Conservation (phyloP, 768 basidiomycete genomes). For the Suillus subluteus region DNA sequence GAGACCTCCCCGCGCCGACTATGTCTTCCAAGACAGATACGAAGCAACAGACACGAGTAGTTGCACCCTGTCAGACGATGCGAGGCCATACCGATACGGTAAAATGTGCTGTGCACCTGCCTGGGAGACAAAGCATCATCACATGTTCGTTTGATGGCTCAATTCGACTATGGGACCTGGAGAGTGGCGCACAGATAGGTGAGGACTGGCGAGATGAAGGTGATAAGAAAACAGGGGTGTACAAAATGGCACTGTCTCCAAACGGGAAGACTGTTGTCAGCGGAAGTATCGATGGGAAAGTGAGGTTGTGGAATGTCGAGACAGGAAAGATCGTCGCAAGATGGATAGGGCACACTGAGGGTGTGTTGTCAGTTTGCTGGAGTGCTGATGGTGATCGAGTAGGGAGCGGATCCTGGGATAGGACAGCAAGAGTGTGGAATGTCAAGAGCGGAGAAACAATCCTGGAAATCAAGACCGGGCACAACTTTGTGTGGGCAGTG, state of each 20-base stretch:
- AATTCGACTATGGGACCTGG: not conserved
- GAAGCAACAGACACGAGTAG: too few relatives aligned
- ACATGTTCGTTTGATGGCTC: not conserved
- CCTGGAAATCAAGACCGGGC: not conserved
- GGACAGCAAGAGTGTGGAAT: not conserved
- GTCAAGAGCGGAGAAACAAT: not conserved
- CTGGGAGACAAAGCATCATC: not conserved
- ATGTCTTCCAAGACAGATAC: not conserved
- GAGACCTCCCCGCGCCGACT: not conserved
- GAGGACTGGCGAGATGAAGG: not conserved
- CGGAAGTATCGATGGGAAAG: not conserved
- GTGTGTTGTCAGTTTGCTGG: not conserved
- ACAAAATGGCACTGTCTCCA: not conserved
- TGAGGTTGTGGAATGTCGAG: not conserved
- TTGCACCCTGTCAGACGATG: not conserved
- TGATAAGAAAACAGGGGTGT: too few relatives aligned
- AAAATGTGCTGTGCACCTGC: not conserved
- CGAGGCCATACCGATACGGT: not conserved
- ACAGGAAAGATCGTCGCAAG: not conserved
- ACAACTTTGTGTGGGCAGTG: not conserved
- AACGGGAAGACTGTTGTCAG: not conserved
- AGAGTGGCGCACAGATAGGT: not conserved
- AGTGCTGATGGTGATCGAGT: not conserved
- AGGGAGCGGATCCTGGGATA: not conserved
- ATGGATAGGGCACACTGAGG: not conserved